Evolutionary conservation across 2,329 filamentous ascomycete species (phyloP).

Genomic region (Apiospora phragmitis): DNA sequence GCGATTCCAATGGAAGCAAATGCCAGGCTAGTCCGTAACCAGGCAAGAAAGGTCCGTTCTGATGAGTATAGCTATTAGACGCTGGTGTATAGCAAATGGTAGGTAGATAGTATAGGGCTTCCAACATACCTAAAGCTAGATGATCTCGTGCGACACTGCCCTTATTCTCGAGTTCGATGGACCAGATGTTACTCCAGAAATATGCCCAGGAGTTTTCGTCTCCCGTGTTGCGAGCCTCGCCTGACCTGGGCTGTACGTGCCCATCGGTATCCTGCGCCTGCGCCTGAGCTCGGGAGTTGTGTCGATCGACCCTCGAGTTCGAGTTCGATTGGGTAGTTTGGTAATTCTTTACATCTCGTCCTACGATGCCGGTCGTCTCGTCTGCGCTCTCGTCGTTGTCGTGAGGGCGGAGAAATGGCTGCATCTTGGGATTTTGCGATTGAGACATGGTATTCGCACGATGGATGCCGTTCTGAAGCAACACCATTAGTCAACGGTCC

Average conservation of each 20-base stretch:
- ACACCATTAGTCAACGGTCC: not conserved
- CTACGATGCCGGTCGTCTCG: conserved; percentile 43
- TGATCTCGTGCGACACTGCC: conserved; percentile 82
- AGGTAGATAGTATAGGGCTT: not conserved
- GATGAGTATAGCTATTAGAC: conserved; percentile 15
- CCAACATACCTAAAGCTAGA: conserved; percentile 66
- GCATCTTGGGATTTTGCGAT: conserved; percentile 10
- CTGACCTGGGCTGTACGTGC: not conserved
- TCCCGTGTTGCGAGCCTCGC: conserved; percentile 18
- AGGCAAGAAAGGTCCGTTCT: conserved; percentile 85
- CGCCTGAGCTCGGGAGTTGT: not conserved
- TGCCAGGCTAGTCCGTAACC: conserved; percentile 78
- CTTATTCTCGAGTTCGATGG: conserved; percentile 81
- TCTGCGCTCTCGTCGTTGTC: conserved; percentile 28
- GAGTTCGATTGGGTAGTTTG: conserved; percentile 35
- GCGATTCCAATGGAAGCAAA: conserved; percentile 84
- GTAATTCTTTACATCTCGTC: conserved; percentile 36
- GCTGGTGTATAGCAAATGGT: conserved; percentile 12
- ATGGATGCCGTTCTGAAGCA: conserved; percentile 40
- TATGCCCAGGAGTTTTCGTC: conserved; percentile 52
- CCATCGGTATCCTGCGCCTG: not conserved
- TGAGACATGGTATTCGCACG: conserved; percentile 42
- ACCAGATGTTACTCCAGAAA: conserved; percentile 50
- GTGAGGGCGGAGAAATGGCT: not conserved
- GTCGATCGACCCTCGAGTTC: conserved; percentile 17